Percentiles rank a stretch among this genome's conserved stretches.
phyloP scores from a whole-genome alignment of 805 yeast genomes.

The Kazachstania taianensis region DNA sequence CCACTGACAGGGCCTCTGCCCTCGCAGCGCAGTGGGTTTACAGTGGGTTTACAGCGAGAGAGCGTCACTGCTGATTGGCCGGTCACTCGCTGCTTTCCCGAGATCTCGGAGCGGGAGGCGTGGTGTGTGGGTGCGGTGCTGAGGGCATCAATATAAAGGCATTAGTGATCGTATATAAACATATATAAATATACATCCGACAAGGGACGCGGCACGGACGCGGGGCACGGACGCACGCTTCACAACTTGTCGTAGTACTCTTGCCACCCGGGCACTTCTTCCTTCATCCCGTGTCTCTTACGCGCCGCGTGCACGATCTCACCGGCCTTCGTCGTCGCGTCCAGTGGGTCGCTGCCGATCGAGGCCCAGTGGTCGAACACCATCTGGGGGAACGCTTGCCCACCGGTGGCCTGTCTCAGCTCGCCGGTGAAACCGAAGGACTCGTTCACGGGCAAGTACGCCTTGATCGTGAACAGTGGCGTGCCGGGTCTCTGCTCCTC shows the following conservation, averaged over 20 bases:
- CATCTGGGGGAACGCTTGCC: slow-evolving; percentile 99
- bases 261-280: slow-evolving; percentile 96
- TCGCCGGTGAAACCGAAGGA: slow-evolving; percentile 99
- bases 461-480: slow-evolving; percentile 98
- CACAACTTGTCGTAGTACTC: slow-evolving; percentile 93
- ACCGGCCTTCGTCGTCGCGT: slow-evolving; percentile 66
- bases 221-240: too few relatives aligned
- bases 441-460: slow-evolving; percentile 99
- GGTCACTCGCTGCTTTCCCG: too few relatives aligned
- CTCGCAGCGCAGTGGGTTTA: too few relatives aligned
- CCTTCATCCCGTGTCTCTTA: slow-evolving; percentile 96
- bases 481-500: slow-evolving; percentile 99
- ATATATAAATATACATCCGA: not conserved
- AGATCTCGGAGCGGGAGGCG: too few relatives aligned
- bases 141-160: not conserved
- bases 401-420: slow-evolving; percentile 99
- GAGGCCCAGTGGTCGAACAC: slow-evolving; percentile 98
- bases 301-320: slow-evolving; percentile 57
- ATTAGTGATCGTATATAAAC: slow-evolving; percentile 1
- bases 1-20: too few relatives aligned
- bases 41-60: too few relatives aligned
- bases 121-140: too few relatives aligned
- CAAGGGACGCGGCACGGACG: too few relatives aligned
- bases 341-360: slow-evolving; percentile 85
- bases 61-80: too few relatives aligned